These are phyloP conservation scores for Suhomyces yuchorum DNA, from an alignment of 1,139 yeast genomes.

Conservation along the genomic window DNA sequence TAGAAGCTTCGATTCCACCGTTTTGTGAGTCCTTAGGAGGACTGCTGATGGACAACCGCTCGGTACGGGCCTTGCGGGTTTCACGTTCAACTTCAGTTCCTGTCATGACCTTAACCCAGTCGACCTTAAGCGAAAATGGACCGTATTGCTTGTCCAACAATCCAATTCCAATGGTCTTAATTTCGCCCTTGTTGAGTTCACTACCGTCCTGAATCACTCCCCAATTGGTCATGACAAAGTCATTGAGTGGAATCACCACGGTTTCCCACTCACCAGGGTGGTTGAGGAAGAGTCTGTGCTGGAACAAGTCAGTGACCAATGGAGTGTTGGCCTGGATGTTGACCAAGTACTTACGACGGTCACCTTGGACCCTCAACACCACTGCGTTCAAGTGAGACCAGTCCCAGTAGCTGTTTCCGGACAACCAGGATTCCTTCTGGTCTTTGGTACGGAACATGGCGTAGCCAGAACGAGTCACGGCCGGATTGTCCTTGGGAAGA, in stretches of 20 bases:
- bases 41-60: constrained; percentile 24
- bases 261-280: constrained; percentile 85
- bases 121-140: constrained; percentile 68
- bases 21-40: constrained; percentile 15
- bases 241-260: constrained; percentile 72
- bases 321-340: constrained; percentile 83
- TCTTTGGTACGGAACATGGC: constrained; percentile 85
- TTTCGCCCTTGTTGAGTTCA: constrained; percentile 61
- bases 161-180: constrained; percentile 78
- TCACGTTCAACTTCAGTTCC: constrained; percentile 52
- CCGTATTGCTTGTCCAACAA: constrained; percentile 80
- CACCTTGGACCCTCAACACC: constrained; percentile 73
- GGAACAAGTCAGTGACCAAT: constrained; percentile 75
- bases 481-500: constrained; percentile 70
- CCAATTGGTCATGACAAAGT: constrained; percentile 81
- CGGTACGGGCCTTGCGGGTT: constrained; percentile 35
- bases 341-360: constrained; percentile 71
- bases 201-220: constrained; percentile 74
- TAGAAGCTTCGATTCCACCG: constrained; percentile 22
- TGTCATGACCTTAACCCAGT: constrained; percentile 71
- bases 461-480: constrained; percentile 73
- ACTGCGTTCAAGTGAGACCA: constrained; percentile 62
- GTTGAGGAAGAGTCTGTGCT: constrained; percentile 74
- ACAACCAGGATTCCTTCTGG: constrained; percentile 52
- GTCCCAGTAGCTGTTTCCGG: constrained; percentile 57